phyloP scores from a whole-genome alignment of 176 grass and related monocot species.

The Otatea glauca region DNA sequence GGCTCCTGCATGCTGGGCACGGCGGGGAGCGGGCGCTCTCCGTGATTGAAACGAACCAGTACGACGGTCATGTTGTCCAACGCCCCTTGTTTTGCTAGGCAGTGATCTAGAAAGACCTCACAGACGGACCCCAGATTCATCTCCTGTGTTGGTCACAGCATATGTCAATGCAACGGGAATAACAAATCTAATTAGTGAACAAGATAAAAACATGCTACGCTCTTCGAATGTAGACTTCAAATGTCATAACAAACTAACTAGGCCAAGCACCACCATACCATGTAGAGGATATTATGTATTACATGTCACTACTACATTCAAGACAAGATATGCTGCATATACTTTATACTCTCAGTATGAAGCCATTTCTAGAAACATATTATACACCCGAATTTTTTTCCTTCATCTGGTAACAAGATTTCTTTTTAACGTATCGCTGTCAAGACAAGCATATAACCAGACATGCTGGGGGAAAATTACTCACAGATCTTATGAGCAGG shows the following conservation, averaged over 20 bases:
- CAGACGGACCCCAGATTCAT: not conserved
- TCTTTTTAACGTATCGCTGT: not conserved
- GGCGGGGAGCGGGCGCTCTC: not conserved
- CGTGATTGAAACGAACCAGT: constrained; percentile 48
- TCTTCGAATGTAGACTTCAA: not conserved
- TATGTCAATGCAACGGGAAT: constrained; percentile 18
- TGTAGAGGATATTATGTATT: not conserved
- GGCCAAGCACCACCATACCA: not conserved
- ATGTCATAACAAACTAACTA: not conserved
- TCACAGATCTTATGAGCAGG: not conserved
- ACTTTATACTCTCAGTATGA: not conserved
- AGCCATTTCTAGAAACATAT: not conserved
- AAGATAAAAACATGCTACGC: constrained; percentile 13
- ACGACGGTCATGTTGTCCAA: constrained; percentile 53
- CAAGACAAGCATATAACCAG: not conserved
- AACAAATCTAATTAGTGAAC: not conserved
- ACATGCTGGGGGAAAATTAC: not conserved
- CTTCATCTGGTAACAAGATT: not conserved
- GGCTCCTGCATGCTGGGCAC: not conserved
- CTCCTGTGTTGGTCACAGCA: constrained; percentile 38
- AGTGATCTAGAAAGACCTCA: constrained; percentile 37
- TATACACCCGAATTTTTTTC: not conserved
- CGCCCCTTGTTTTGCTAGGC: not conserved
- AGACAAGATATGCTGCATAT: not conserved
- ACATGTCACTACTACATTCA: not conserved